Evolutionary conservation across 495 filamentous ascomycete species (phyloP).

Genomic region (Xylona heveae): DNA sequence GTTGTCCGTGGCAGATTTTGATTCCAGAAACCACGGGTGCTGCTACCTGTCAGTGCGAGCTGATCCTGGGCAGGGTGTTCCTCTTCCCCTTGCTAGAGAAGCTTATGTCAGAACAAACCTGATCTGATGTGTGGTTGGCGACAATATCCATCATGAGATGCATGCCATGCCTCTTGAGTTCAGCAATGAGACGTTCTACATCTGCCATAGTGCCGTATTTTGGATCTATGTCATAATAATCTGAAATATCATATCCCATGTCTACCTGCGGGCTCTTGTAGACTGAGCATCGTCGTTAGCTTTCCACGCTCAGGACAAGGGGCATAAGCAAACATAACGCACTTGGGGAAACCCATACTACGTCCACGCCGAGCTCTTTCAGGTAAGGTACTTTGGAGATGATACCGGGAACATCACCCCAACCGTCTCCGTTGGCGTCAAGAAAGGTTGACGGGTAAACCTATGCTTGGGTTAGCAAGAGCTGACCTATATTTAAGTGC

Average conservation of each 20-base stretch:
- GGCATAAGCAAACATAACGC: neutral
- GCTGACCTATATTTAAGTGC: too few species aligned
- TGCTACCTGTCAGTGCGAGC: conserved; percentile 10
- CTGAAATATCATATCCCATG: conserved; percentile 47
- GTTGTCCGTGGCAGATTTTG: conserved; percentile 34
- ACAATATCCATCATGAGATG: conserved; percentile 55
- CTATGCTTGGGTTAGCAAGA: neutral
- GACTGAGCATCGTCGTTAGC: conserved; percentile 11
- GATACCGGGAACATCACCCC: conserved; percentile 47
- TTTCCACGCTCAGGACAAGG: neutral
- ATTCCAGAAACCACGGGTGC: conserved; percentile 55
- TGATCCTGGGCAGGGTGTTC: too few species aligned
- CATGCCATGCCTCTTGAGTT: conserved; percentile 35
- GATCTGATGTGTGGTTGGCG: conserved; percentile 60
- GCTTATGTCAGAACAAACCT: conserved; percentile 1
- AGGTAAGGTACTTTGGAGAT: conserved; percentile 45
- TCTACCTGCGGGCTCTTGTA: conserved; percentile 44
- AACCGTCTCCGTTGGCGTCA: conserved; percentile 44
- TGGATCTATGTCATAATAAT: conserved; percentile 40
- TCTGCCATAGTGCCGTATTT: conserved; percentile 41
- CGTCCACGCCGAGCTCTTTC: conserved; percentile 36
- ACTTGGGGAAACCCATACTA: conserved; percentile 44
- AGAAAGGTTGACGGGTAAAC: conserved; percentile 47
- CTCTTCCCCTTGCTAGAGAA: too few species aligned
- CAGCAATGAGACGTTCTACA: conserved; percentile 39